Conservation (phyloP, 805 yeast species). For the Kluyveromyces lactis region DNA sequence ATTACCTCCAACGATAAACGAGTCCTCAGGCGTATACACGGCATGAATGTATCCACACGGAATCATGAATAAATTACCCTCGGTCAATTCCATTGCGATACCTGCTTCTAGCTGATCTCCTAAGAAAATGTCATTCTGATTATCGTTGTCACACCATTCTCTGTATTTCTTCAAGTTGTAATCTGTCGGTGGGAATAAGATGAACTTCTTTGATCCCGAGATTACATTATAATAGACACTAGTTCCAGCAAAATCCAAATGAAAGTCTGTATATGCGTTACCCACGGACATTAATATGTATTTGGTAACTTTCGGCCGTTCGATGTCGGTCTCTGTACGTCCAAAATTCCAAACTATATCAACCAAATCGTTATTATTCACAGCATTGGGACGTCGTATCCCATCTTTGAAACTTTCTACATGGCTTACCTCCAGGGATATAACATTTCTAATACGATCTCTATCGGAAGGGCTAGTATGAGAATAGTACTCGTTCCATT, state of each 20-base stretch:
- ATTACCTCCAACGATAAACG: slow-evolving; percentile 83
- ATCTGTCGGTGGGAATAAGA: slow-evolving; percentile 71
- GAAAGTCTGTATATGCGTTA: slow-evolving; percentile 81
- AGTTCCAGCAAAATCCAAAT: slow-evolving; percentile 87
- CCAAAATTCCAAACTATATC: slow-evolving; percentile 51
- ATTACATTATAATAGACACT: slow-evolving; percentile 82
- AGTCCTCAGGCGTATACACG: slow-evolving; percentile 74
- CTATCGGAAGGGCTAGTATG: slow-evolving; percentile 35
- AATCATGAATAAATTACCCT: slow-evolving; percentile 71
- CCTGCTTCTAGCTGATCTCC: slow-evolving; percentile 47
- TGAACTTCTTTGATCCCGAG: slow-evolving; percentile 64
- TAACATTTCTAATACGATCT: slow-evolving; percentile 69
- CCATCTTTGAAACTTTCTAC: slow-evolving; percentile 37
- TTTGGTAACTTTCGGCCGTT: slow-evolving; percentile 55
- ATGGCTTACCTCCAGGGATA: slow-evolving; percentile 68
- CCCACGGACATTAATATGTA: slow-evolving; percentile 82
- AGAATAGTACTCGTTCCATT: slow-evolving; percentile 68
- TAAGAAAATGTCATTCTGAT: slow-evolving; percentile 56
- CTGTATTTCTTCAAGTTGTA: slow-evolving; percentile 53
- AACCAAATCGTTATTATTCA: slow-evolving; percentile 58
- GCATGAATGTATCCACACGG: slow-evolving; percentile 95
- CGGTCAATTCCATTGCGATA: slow-evolving; percentile 40
- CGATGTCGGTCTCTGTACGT: slow-evolving; percentile 7
- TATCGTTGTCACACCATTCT: slow-evolving; percentile 60
- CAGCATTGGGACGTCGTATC: slow-evolving; percentile 59